Evolutionary conservation across 2,329 filamentous ascomycete genomes (phyloP).

Genomic region (Fusarium globosum): DNA sequence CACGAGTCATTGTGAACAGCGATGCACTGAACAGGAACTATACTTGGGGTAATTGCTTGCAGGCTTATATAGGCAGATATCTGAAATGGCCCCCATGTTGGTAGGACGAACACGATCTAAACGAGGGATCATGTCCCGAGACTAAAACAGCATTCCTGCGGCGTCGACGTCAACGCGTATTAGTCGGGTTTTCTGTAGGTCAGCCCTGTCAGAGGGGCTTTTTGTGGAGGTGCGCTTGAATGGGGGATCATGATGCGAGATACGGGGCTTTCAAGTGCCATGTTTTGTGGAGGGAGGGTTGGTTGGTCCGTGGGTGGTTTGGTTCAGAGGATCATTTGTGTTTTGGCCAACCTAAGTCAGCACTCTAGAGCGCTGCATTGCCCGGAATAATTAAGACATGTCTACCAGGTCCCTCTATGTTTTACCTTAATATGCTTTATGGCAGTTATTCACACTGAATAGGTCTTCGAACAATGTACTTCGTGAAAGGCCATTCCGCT

Average conservation of each 20-base stretch:
- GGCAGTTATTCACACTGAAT: too few species aligned
- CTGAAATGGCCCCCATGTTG: not conserved
- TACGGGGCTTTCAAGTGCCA: not conserved
- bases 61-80: constrained; percentile 12
- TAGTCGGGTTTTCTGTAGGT: constrained; percentile 23
- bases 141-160: constrained; percentile 1
- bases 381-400: too few species aligned
- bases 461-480: fast-evolving
- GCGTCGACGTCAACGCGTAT: constrained; percentile 17
- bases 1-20: constrained; percentile 16
- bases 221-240: constrained; percentile 20
- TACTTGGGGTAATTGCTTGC: fast-evolving
- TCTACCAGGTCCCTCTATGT: fast-evolving
- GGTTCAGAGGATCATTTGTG: not conserved
- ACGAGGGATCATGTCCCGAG: constrained; percentile 34
- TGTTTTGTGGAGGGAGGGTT: not conserved
- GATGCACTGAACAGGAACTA: fast-evolving
- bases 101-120: not conserved
- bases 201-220: constrained; percentile 24
- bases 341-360: not conserved
- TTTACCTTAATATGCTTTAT: fast-evolving
- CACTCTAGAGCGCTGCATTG: not conserved
- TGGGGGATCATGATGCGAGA: constrained; percentile 12
- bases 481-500: not conserved
- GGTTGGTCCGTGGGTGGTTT: not conserved